A percentile compares a stretch with the other conserved stretches of the same genome.
These are phyloP conservation scores for Colletotrichum lupini DNA, from an alignment of 2,329 filamentous ascomycete species.

Conservation along the genomic window DNA sequence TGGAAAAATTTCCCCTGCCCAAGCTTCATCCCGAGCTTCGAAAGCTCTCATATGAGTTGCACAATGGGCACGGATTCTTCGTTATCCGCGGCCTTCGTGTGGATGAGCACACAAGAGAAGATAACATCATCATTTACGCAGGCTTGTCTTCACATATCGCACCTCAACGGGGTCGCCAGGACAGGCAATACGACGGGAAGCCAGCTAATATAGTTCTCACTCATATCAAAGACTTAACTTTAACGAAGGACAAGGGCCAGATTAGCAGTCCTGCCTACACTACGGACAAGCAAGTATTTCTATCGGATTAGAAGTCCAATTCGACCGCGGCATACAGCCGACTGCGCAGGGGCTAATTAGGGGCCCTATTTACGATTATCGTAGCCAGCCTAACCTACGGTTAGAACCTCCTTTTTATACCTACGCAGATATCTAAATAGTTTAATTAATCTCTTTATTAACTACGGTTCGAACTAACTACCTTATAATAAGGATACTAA, in stretches of 20 bases:
- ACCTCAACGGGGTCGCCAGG: conserved; percentile 62
- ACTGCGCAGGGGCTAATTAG: no score
- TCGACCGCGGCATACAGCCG: no score
- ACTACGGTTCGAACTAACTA: no score
- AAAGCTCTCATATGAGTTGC: conserved; percentile 63
- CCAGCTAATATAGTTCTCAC: conserved; percentile 63
- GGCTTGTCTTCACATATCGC: conserved; percentile 70
- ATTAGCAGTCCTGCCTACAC: conserved; percentile 71
- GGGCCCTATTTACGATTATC: no score
- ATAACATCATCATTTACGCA: conserved; percentile 69
- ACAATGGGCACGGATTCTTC: conserved; percentile 69
- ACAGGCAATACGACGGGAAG: conserved; percentile 55
- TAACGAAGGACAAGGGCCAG: conserved; percentile 43
- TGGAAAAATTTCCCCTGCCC: conserved; percentile 66
- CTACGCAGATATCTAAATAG: no score
- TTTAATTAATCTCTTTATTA: no score
- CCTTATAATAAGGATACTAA: no score
- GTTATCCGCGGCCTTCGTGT: conserved; percentile 69
- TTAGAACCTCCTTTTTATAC: no score
- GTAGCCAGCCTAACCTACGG: no score
- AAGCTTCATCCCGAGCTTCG: conserved; percentile 61
- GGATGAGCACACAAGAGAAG: conserved; percentile 61
- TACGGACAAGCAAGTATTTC: conserved; percentile 70
- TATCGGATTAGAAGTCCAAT: no score
- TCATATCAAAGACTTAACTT: conserved; percentile 72